These are phyloP conservation scores for Hypoxylon sp. DNA, from an alignment of 2,329 filamentous ascomycete genomes.

Conservation along the genomic window DNA sequence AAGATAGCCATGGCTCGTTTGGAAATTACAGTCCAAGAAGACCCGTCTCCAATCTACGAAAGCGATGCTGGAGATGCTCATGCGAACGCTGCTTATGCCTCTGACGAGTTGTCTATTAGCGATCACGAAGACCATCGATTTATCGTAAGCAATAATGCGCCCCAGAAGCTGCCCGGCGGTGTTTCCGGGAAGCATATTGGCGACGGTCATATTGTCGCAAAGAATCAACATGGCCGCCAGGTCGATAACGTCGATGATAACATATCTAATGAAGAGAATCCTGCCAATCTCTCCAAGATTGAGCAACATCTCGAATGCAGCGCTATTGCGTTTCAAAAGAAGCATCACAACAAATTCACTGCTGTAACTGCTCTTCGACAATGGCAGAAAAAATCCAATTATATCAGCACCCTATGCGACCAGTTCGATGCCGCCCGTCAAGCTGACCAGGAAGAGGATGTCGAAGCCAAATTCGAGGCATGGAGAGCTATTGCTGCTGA, in stretches of 20 bases:
- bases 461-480: constrained; percentile 43
- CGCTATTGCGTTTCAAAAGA: constrained; percentile 47
- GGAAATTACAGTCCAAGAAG: constrained; percentile 78
- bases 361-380: constrained; percentile 44
- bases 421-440: constrained; percentile 46
- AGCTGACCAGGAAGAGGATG: constrained; percentile 43
- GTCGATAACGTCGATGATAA: constrained; percentile 10
- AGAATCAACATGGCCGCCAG: constrained; percentile 2
- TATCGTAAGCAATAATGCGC: constrained; percentile 10
- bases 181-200: constrained; percentile 4
- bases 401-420: constrained; percentile 39
- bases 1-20: constrained; percentile 74
- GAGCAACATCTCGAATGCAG: constrained; percentile 44
- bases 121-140: constrained; percentile 39
- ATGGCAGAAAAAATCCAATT: constrained; percentile 48
- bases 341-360: constrained; percentile 46
- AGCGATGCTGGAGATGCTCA: constrained; percentile 50
- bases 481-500: constrained; percentile 48
- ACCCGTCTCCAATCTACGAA: constrained; percentile 40
- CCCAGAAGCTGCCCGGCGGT: not conserved
- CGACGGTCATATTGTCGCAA: constrained; percentile 2
- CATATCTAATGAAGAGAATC: constrained; percentile 24
- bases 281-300: constrained; percentile 36
- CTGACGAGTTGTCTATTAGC: constrained; percentile 33
- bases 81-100: constrained; percentile 45